Evolutionary conservation across 495 filamentous ascomycete genomes (phyloP).

Genomic region (Staphylotrichum longicolle): DNA sequence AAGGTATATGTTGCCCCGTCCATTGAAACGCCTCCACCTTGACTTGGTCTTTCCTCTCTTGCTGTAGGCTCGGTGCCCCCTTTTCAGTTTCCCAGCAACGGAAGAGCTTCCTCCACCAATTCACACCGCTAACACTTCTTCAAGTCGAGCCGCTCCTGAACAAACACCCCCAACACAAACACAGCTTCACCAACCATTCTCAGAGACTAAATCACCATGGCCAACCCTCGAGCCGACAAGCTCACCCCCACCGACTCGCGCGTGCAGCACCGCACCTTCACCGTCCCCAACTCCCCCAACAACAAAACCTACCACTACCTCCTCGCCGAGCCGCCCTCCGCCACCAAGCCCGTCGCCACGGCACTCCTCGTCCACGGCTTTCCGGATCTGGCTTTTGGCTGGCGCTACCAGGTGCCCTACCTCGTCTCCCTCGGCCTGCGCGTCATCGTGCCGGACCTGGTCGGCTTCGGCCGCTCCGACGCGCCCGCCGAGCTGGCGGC

Average conservation of each 20-base stretch:
- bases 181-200: background rate
- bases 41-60: too few species aligned
- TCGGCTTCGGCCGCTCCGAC: constrained; percentile 72
- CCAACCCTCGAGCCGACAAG: constrained; percentile 45
- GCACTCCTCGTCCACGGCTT: constrained; percentile 61
- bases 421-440: constrained; percentile 62
- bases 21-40: too few species aligned
- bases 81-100: too few species aligned
- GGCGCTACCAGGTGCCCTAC: constrained; percentile 78
- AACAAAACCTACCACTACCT: constrained; percentile 68
- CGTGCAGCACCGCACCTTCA: constrained; percentile 58
- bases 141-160: background rate
- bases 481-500: constrained; percentile 45
- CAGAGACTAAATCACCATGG: background rate
- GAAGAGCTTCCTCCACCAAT: too few species aligned
- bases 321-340: constrained; percentile 57
- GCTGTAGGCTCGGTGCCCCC: too few species aligned
- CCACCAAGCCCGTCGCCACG: constrained; percentile 49
- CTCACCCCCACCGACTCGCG: constrained; percentile 63
- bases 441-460: constrained; percentile 43
- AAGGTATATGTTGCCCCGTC: too few species aligned
- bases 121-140: too few species aligned
- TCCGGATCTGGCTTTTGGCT: constrained; percentile 70
- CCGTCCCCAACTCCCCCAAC: constrained; percentile 35
- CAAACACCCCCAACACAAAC: background rate